Evolutionary conservation across 2,329 filamentous ascomycete genomes (phyloP).

Genomic region (Aspergillus aculeatinus): DNA sequence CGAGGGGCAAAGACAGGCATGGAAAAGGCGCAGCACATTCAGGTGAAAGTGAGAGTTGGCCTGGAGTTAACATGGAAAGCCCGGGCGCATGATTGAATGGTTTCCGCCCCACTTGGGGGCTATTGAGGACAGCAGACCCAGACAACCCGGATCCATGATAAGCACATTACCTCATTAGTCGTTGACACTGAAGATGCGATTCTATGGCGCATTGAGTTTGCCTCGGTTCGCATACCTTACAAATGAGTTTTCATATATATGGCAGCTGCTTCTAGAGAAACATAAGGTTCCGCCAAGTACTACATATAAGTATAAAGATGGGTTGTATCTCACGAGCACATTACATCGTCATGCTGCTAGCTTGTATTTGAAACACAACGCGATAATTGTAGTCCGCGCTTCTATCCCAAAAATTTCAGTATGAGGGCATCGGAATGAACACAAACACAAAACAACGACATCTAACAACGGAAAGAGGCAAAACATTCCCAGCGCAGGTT

Average conservation of each 20-base stretch:
- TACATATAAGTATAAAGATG: too few species aligned
- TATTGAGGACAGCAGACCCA: neutral
- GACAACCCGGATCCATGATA: neutral
- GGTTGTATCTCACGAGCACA: too few species aligned
- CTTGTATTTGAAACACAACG: neutral
- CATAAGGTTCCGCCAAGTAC: too few species aligned
- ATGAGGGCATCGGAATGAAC: neutral
- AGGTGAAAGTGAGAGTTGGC: conserved; percentile 18
- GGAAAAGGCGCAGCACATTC: neutral
- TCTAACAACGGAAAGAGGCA: neutral
- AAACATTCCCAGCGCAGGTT: conserved; percentile 9
- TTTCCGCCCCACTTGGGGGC: conserved; percentile 15
- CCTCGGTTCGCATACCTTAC: neutral
- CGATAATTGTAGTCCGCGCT: neutral
- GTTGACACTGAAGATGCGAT: too few species aligned
- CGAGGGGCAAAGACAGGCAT: conserved; percentile 13
- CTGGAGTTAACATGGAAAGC: conserved; percentile 24
- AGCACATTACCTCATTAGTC: neutral
- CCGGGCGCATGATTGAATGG: conserved; percentile 11
- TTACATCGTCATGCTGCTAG: neutral
- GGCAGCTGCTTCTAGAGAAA: neutral
- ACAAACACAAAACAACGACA: neutral
- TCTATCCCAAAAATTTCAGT: neutral
- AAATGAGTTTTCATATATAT: neutral
- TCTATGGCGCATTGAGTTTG: neutral